Evolutionary conservation across 371 early-diverging fungal species (phyloP).

Genomic region (Zychaea mexicana): DNA sequence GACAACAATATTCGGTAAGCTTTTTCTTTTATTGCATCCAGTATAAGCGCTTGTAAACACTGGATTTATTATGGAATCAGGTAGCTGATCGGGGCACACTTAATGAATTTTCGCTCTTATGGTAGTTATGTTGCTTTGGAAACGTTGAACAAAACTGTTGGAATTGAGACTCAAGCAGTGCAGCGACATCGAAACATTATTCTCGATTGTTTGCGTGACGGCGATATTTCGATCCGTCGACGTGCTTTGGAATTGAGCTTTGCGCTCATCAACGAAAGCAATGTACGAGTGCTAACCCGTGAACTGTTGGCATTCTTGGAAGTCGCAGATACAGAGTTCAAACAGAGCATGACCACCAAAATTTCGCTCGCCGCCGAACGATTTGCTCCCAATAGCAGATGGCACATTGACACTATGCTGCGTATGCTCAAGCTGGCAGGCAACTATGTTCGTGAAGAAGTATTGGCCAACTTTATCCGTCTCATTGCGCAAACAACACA

Average conservation of each 20-base stretch:
- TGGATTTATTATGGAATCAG: too few relatives aligned
- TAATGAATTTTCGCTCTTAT: background rate
- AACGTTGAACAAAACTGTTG: constrained; percentile 87
- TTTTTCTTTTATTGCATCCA: background rate
- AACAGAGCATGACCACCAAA: constrained; percentile 85
- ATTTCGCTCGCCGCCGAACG: constrained; percentile 89
- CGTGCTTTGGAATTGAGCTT: constrained; percentile 96
- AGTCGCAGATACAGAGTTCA: constrained; percentile 89
- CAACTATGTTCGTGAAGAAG: constrained; percentile 72
- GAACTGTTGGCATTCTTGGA: constrained; percentile 94
- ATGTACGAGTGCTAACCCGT: constrained; percentile 91
- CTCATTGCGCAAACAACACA: constrained; percentile 77
- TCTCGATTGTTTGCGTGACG: constrained; percentile 93
- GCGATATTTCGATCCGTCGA: constrained; percentile 95
- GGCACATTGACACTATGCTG: constrained; percentile 95
- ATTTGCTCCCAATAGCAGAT: constrained; percentile 88
- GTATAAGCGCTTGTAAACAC: too few relatives aligned
- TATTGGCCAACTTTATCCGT: constrained; percentile 70
- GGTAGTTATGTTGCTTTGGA: constrained; percentile 92
- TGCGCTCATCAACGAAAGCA: constrained; percentile 89
- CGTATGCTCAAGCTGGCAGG: constrained; percentile 87
- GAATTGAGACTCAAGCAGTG: constrained; percentile 91
- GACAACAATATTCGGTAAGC: constrained; percentile 95
- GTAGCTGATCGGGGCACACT: too few relatives aligned
- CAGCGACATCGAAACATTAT: constrained; percentile 97